Percentiles rank a stretch among this genome's conserved stretches.
These are phyloP conservation scores for Heritiera fomes DNA, from an alignment of 345 rosid genomes.

Conservation along the genomic window DNA sequence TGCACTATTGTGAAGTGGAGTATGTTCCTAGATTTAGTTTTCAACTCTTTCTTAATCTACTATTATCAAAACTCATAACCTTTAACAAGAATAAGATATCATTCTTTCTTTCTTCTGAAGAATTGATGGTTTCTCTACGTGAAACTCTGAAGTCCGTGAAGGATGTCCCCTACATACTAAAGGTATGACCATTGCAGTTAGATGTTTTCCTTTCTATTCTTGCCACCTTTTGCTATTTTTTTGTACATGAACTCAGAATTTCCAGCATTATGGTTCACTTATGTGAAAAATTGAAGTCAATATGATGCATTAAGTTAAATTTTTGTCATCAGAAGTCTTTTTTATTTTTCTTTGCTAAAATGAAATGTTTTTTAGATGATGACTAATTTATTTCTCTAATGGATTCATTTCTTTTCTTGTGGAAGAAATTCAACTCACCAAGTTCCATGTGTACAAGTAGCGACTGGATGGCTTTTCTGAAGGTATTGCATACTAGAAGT, in stretches of 20 bases:
- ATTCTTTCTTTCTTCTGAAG: slow-evolving; percentile 78
- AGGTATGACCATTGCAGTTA: slow-evolving; percentile 45
- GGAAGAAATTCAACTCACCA: slow-evolving; percentile 93
- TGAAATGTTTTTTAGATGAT: slow-evolving; percentile 14
- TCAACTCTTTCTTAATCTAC: no score
- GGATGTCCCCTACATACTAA: slow-evolving; percentile 75
- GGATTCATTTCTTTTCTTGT: slow-evolving; percentile 26
- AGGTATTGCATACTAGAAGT: slow-evolving; percentile 47
- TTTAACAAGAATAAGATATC: slow-evolving; percentile 72
- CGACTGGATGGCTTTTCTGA: slow-evolving; percentile 88
- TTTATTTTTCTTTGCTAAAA: slow-evolving; percentile 8
- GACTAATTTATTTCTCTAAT: slow-evolving; percentile 12
- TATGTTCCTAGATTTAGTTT: neutral
- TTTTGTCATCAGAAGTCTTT: neutral
- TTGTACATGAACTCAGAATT: slow-evolving; percentile 9
- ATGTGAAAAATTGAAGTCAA: neutral
- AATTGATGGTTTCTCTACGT: slow-evolving; percentile 71
- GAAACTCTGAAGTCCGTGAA: slow-evolving; percentile 89
- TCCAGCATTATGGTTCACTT: slow-evolving; percentile 1
- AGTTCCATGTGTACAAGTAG: slow-evolving; percentile 64
- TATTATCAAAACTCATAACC: slow-evolving; percentile 5
- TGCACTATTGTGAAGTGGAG: neutral
- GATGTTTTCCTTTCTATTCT: slow-evolving; percentile 14
- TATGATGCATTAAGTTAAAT: slow-evolving; percentile 9
- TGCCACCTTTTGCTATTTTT: slow-evolving; percentile 5